Percentiles rank a stretch among this genome's conserved stretches.
phyloP scores from a whole-genome alignment of 78 protist species.

The Dictyostelium purpureum region DNA sequence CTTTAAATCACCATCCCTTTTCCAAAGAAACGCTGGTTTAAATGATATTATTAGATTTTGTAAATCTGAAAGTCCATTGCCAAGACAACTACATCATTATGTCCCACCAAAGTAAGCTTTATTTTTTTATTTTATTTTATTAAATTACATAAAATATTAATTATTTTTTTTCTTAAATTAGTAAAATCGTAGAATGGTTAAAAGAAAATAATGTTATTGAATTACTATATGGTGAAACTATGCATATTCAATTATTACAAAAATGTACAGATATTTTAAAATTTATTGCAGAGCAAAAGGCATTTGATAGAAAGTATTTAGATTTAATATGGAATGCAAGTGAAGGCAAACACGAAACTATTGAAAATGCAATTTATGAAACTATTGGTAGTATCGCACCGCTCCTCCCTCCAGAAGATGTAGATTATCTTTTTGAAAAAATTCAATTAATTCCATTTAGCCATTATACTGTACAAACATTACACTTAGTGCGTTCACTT shows the following conservation, averaged over 20 bases:
- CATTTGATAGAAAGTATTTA: slow-evolving; percentile 58
- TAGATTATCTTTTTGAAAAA: slow-evolving; percentile 64
- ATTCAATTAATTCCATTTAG: slow-evolving; percentile 30
- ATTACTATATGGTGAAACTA: slow-evolving; percentile 71
- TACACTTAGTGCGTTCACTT: slow-evolving; percentile 26
- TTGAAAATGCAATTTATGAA: slow-evolving; percentile 49
- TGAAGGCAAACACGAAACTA: slow-evolving; percentile 81
- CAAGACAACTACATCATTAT: neutral
- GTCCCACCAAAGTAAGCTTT: slow-evolving; percentile 46
- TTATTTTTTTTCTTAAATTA: neutral
- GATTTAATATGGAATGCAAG: slow-evolving; percentile 78
- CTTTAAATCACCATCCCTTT: slow-evolving; percentile 64
- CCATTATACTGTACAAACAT: slow-evolving; percentile 46
- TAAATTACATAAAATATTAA: neutral
- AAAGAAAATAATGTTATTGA: slow-evolving; percentile 71
- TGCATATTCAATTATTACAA: slow-evolving; percentile 78
- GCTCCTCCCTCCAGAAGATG: slow-evolving; percentile 7
- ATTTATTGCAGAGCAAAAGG: slow-evolving; percentile 38
- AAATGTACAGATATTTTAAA: slow-evolving; percentile 80
- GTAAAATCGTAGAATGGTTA: slow-evolving; percentile 70
- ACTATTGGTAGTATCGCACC: slow-evolving; percentile 46
- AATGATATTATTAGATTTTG: slow-evolving; percentile 55
- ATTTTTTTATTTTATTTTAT: neutral
- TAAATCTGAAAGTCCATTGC: slow-evolving; percentile 37
- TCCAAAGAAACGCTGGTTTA: slow-evolving; percentile 73